A percentile compares a stretch with the other conserved stretches of the same genome.
These are phyloP conservation scores for Dendrobium nobile DNA, from an alignment of 106 monocot genomes.

Conservation along the genomic window DNA sequence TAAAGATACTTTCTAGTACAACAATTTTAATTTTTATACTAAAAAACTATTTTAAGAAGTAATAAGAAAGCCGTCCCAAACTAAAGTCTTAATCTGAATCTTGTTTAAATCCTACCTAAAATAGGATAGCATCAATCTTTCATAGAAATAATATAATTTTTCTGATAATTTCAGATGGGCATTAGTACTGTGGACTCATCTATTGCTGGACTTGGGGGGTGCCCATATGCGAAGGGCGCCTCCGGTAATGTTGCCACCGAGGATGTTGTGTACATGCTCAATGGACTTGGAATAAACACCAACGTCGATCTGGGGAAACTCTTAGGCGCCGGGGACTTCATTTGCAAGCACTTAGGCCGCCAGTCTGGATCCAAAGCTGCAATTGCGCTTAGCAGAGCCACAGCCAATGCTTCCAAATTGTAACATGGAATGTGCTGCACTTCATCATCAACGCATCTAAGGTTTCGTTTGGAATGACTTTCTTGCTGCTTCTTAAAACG, in stretches of 20 bases:
- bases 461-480: too few relatives aligned
- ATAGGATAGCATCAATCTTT: background rate
- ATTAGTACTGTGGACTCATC: constrained; percentile 8
- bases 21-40: too few relatives aligned
- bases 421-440: background rate
- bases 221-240: constrained; percentile 11
- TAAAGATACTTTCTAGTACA: too few relatives aligned
- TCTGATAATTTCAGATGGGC: constrained; percentile 6
- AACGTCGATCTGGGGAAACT: constrained; percentile 8
- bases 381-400: constrained; percentile 1
- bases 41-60: too few relatives aligned
- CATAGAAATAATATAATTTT: background rate
- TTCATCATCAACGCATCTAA: too few relatives aligned
- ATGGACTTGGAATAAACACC: constrained; percentile 6
- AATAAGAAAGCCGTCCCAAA: too few relatives aligned
- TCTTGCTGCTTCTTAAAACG: too few relatives aligned
- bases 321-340: constrained; percentile 6
- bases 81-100: too few relatives aligned
- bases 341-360: constrained; percentile 10
- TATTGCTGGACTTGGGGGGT: constrained; percentile 6
- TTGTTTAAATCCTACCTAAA: too few relatives aligned
- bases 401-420: constrained; percentile 2
- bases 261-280: constrained; percentile 10
- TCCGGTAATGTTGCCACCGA: constrained; percentile 8
- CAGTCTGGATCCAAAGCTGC: constrained; percentile 10